Base-by-base conservation (phyloP, 257 asterid genomes). In the Ophiorrhiza pumila region DNA sequence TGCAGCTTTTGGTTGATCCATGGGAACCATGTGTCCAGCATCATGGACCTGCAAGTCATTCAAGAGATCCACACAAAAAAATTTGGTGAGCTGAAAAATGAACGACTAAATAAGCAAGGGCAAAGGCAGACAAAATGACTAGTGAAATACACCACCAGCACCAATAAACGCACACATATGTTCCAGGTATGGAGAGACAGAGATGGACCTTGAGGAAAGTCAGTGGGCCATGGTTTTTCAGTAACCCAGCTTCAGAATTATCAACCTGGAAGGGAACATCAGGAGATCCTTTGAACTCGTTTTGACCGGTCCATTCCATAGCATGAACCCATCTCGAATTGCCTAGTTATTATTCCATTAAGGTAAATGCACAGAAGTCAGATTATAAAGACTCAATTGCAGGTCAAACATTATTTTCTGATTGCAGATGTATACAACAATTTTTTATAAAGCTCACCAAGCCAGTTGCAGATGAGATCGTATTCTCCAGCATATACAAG, bases 21-120 rank as follows among this genome's bases (percentile, higher is more conserved):
- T 92, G 22, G 98, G 98, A 75, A 92, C 98, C 98, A 93, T 93
- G 86, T 93, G 98, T 47, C 98, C 98, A 65, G 98, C 92, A 80
- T 91, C 92, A 70, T 81, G 98, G 55, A 93, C 96, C 98, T 93
- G 79, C 78, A 79, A 47, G 23, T 50, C 55, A 71, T 35, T 50
- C 27, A 69, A 68, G 37, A 61, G 41, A 58, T 25, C n/a, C 22
- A 1, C 72, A 5, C 13, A 46, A 7, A 6, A 39, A 0, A 34
- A 68, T 37, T 56, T 34, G 61, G 49, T 71, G 14, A 60, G 74
- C 72, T 68, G n/a, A 25, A n/a, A 60, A 17, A 37, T 3, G 20
- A 22, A 43, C 5, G 14, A 68, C 53, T 20, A 31, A 4, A 61
- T 20, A 22, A 42, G 35, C 60, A 27, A 29, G 68, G 34, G 18